These are phyloP conservation scores for Prunus yedoensis DNA, from an alignment of 331 rosid genomes.

Conservation along the genomic window DNA sequence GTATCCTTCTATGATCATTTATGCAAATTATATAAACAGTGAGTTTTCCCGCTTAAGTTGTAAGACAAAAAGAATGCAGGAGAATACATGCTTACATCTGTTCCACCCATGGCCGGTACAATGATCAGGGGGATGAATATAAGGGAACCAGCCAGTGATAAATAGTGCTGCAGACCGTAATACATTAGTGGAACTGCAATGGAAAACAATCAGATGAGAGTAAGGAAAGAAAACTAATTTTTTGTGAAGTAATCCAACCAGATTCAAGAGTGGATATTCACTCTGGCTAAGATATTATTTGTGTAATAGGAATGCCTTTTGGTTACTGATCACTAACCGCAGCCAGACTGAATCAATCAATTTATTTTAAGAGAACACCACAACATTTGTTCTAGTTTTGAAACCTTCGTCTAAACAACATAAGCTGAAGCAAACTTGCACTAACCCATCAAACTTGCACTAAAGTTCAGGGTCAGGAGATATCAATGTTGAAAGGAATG, in stretches of 20 bases:
- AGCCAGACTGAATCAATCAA: neutral
- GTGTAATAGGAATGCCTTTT: slow-evolving; percentile 5
- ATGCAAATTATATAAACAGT: slow-evolving; percentile 15
- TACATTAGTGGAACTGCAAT: slow-evolving; percentile 67
- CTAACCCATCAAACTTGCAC: neutral
- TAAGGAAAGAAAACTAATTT: slow-evolving; percentile 10
- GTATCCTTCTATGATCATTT: slow-evolving; percentile 64
- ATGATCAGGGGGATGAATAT: slow-evolving; percentile 77
- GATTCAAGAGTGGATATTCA: neutral
- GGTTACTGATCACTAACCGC: slow-evolving; percentile 9
- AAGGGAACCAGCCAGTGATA: slow-evolving; percentile 85
- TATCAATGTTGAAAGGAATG: neutral
- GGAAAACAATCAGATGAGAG: slow-evolving; percentile 26
- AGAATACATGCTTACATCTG: slow-evolving; percentile 62
- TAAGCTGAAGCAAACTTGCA: neutral
- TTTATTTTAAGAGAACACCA: neutral
- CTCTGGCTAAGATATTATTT: neutral
- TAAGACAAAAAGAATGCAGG: slow-evolving; percentile 22
- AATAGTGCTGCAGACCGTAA: slow-evolving; percentile 82
- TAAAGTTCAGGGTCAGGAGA: neutral
- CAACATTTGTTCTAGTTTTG: neutral
- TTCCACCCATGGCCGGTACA: slow-evolving; percentile 90
- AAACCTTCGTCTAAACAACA: neutral
- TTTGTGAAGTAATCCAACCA: slow-evolving; percentile 27
- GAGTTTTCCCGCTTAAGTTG: slow-evolving; percentile 13